Percentiles rank a stretch among this genome's conserved stretches.
Evolutionary conservation across 805 yeast genomes (phyloP).

Genomic region (Starmerella apicola): DNA sequence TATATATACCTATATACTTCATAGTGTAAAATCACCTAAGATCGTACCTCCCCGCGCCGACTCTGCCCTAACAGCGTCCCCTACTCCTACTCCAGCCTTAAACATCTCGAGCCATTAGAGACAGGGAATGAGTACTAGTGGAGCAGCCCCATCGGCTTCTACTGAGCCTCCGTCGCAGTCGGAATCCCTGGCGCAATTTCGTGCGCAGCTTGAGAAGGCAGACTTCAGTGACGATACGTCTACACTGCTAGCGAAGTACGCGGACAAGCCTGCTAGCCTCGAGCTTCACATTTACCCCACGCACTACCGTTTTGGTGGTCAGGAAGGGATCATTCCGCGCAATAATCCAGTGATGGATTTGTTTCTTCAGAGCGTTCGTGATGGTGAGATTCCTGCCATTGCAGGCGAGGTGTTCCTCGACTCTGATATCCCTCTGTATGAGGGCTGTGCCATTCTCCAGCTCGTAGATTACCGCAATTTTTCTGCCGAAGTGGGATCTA

Average conservation of each 20-base stretch:
- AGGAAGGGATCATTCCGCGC: conserved; percentile 76
- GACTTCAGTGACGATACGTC: conserved; percentile 50
- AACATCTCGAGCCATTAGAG: too few species aligned
- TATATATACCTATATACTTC: too few species aligned
- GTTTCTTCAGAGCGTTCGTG: conserved; percentile 65
- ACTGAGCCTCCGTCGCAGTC: too few species aligned
- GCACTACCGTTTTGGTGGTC: conserved; percentile 82
- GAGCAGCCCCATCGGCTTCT: too few species aligned
- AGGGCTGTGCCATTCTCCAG: conserved; percentile 77
- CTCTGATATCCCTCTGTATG: conserved; percentile 71
- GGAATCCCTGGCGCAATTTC: too few species aligned
- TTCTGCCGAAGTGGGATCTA: conserved; percentile 6
- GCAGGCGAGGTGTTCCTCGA: conserved; percentile 82
- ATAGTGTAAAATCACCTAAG: too few species aligned
- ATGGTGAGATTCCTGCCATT: conserved; percentile 78
- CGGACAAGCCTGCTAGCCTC: conserved; percentile 63
- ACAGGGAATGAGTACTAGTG: too few species aligned
- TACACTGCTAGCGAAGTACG: conserved; percentile 63
- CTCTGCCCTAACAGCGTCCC: too few species aligned
- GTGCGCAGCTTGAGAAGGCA: too few species aligned
- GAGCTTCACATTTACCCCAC: conserved; percentile 86
- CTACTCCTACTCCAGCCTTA: too few species aligned
- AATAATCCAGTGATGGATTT: conserved; percentile 60
- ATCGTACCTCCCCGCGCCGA: too few species aligned
- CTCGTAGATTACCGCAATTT: conserved; percentile 71